phyloP scores from a whole-genome alignment of 83 land plant species.

The Picea abies region DNA sequence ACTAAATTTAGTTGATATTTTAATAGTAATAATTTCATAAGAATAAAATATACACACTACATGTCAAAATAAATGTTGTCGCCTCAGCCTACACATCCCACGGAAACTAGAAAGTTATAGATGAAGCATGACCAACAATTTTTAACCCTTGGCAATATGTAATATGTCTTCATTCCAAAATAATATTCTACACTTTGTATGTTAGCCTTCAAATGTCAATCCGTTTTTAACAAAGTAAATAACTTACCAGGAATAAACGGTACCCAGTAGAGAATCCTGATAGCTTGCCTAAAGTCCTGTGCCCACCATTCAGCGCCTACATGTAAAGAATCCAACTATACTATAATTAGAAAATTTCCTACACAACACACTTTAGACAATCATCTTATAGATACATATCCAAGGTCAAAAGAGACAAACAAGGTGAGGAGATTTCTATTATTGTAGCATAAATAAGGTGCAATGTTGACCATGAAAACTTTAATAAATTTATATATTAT shows the following conservation, averaged over 20 bases:
- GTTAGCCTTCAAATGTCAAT: background rate
- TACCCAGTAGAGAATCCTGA: conserved; percentile 56
- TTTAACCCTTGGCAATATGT: background rate
- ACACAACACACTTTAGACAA: background rate
- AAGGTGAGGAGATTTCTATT: background rate
- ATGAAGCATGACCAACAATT: background rate
- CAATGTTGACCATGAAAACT: too few relatives aligned
- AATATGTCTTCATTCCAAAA: background rate
- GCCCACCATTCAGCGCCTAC: conserved; percentile 82
- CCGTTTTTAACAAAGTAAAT: background rate
- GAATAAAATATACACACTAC: too few relatives aligned
- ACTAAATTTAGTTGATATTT: background rate
- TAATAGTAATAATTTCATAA: too few relatives aligned
- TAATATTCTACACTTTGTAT: background rate
- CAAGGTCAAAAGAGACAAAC: background rate
- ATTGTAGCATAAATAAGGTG: background rate
- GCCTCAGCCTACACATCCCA: background rate
- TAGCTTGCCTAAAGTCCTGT: conserved; percentile 55
- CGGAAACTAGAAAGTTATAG: background rate
- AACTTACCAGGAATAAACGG: conserved; percentile 56
- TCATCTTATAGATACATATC: too few relatives aligned
- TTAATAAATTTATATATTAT: too few relatives aligned
- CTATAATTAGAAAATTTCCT: background rate
- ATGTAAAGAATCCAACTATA: conserved; percentile 14
- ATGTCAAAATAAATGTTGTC: background rate